phyloP scores from a whole-genome alignment of 2,329 filamentous ascomycete genomes.

The Chaetomium sp. region DNA sequence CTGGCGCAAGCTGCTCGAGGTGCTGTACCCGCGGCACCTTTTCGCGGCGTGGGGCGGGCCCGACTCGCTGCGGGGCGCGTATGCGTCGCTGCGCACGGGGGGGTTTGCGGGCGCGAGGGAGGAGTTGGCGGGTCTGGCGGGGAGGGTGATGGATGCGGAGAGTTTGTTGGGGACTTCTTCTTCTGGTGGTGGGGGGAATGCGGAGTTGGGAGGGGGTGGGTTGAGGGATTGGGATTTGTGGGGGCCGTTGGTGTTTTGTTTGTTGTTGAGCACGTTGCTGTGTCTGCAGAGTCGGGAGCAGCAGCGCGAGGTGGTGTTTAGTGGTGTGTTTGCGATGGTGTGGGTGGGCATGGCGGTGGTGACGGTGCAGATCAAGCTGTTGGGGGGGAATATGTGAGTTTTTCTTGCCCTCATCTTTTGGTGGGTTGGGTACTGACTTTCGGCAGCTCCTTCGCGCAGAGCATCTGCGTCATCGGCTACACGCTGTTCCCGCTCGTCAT shows the following conservation, averaged over 20 bases:
- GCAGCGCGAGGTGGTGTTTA: constrained; percentile 89
- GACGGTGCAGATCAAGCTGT: constrained; percentile 94
- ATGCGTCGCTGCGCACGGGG: constrained; percentile 58
- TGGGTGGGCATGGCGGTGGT: constrained; percentile 97
- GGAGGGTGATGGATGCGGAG: constrained; percentile 66
- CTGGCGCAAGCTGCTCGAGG: constrained; percentile 98
- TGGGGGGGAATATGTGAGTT: constrained; percentile 93
- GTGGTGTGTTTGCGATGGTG: constrained; percentile 92
- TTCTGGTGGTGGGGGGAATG: background rate
- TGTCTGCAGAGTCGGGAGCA: constrained; percentile 77
- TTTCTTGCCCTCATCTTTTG: constrained; percentile 36
- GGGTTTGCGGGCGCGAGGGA: constrained; percentile 61
- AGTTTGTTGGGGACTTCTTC: constrained; percentile 50
- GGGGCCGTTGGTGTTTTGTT: constrained; percentile 93
- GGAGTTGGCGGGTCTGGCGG: constrained; percentile 63
- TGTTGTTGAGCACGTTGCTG: constrained; percentile 83
- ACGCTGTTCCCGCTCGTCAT: constrained; percentile 96
- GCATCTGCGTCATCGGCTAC: constrained; percentile 96
- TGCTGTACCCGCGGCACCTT: constrained; percentile 93
- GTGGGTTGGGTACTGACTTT: constrained; percentile 37
- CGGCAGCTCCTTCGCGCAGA: constrained; percentile 90
- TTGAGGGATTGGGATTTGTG: constrained; percentile 97
- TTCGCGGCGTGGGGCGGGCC: constrained; percentile 67
- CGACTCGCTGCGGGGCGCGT: constrained; percentile 57
- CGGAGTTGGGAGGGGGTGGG: constrained; percentile 46